Evolutionary conservation across 306 rosid genomes (phyloP), one percentile per base, ranked within the genome.

Genomic region (Prunus salicina): DNA sequence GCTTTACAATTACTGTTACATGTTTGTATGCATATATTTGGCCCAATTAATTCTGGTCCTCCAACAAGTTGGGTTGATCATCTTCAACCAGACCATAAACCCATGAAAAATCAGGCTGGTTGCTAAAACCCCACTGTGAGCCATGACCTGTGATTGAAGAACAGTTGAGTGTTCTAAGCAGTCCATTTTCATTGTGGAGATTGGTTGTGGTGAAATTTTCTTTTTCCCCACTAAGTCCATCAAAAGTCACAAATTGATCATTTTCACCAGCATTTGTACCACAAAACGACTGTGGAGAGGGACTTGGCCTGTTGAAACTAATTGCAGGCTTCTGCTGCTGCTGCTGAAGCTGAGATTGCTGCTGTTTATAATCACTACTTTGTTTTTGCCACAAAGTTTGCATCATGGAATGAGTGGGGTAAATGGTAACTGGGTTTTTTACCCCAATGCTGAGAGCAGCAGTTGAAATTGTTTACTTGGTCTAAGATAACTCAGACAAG

Each of bases 81-180:
- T 66, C 73, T 55, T 55, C 67, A 25, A 56, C 74, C 67, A 45
- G 62, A 12, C 52, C 53, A 10, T 41, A 53, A 25, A 67, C 68
- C 50, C 61, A 56, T 1, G 30, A 56, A 67, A 12, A 24, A 7
- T 67, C 74, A 5, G 80, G 34, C 47, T 30, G 49, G 46, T 27
- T 76, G 56, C 4, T 24, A 43, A 53, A 51, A 76, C 41, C 34
- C 63, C 41, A 52, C 5, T 52, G 47, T 47, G 63, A 8, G 38
- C 38, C 14, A 18, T 67, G 72, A 46, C 2, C 2, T 14, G 57
- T 46, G 38, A 11, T 9, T 68, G 41, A 18, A 45, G 72, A 46
- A 24, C 3, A 22, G 25, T 24, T 14, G 16, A 46, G 46, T 32
- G n/a, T 30, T 58, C 16, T 13, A 24, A 24, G 8, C 9, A 12